Base-by-base conservation (phyloP, 306 rosid genomes). In the Glycine latifolia region DNA sequence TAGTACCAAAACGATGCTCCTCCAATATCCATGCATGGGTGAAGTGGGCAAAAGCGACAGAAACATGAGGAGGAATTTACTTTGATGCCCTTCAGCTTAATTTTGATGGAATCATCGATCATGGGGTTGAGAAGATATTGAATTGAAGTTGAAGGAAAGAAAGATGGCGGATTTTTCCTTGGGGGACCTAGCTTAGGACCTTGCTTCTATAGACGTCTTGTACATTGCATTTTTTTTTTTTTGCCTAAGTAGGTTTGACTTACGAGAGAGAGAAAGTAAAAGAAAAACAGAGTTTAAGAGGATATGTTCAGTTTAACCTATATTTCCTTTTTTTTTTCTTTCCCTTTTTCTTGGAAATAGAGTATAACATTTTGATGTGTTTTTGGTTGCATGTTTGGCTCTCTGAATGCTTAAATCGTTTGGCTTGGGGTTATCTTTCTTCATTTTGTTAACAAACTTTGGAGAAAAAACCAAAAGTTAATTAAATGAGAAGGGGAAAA, bases 241-340 rank as follows among this genome's bases (percentile, higher is more conserved):
- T 76, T 72, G 9, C 76, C 83, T 87, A 77, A 86, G 83, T 87
- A 82, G 92, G 89, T 69, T 82, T 87, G 87, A 88, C 97, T 63
- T 87, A 48, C 46, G 49, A 67, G 75, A 76, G 50, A 12, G 20
- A 53, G 59, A n/a, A 61, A 43, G 7, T 37, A 17, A 75, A 26
- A 26, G 31, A 26, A 7, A 71, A 59, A 14, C 44, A 31, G 33
- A 79, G n/a, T 54, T 26, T 13, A 53, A 63, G 73, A 47, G 54
- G 20, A 60, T 10, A 82, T 55, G 80, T 77, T 75, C 37, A 78
- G 82, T 82, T 83, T 79, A 80, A 63, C 81, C 37, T 47, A 70
- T 8, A 75, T 71, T 68, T 44, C 72, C 68, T 14, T 37, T 4
- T 58, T 44, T 37, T 58, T 26, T 17, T 26, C 31, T 58, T 39